phyloP scores from a whole-genome alignment of 2,329 filamentous ascomycete species.

The Alternaria sp. region DNA sequence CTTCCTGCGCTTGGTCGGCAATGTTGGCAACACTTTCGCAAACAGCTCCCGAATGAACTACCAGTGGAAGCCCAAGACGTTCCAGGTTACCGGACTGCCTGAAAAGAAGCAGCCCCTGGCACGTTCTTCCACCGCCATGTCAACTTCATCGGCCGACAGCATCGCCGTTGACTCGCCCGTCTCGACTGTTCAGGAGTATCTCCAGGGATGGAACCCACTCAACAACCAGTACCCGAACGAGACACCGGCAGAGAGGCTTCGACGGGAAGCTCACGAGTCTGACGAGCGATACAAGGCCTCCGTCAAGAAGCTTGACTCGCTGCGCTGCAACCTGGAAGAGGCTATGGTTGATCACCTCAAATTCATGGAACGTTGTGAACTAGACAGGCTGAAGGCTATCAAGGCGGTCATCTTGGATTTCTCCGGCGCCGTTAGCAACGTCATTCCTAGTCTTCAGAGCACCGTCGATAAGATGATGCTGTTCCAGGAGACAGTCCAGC shows the following conservation, averaged over 20 bases:
- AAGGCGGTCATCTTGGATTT: conserved; percentile 98
- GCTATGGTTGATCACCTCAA: conserved; percentile 90
- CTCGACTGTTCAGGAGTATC: conserved; percentile 84
- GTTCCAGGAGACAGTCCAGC: conserved; percentile 98
- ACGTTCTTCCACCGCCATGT: conserved; percentile 77
- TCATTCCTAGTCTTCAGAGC: conserved; percentile 94
- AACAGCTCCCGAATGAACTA: conserved; percentile 98
- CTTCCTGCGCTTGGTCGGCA: conserved; percentile 89
- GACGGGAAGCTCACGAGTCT: conserved; percentile 86
- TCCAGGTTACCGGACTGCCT: conserved; percentile 84
- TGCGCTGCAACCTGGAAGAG: conserved; percentile 95
- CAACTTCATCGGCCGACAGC: conserved; percentile 49
- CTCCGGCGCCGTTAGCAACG: conserved; percentile 95
- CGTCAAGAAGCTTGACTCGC: conserved; percentile 85
- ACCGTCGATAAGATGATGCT: conserved; percentile 99
- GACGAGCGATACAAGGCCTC: conserved; percentile 93
- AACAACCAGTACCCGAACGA: conserved; percentile 94
- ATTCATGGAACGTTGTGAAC: conserved; percentile 96
- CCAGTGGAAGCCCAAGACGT: conserved; percentile 93
- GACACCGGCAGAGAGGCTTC: conserved; percentile 84
- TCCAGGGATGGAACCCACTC: conserved; percentile 91
- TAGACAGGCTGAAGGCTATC: conserved; percentile 95
- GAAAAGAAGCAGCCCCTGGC: conserved; percentile 82
- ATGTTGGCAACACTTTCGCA: conserved; percentile 93
- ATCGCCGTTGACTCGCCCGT: conserved; percentile 80